Base-by-base conservation (phyloP, 345 rosid species). In the Orychophragmus violaceus region DNA sequence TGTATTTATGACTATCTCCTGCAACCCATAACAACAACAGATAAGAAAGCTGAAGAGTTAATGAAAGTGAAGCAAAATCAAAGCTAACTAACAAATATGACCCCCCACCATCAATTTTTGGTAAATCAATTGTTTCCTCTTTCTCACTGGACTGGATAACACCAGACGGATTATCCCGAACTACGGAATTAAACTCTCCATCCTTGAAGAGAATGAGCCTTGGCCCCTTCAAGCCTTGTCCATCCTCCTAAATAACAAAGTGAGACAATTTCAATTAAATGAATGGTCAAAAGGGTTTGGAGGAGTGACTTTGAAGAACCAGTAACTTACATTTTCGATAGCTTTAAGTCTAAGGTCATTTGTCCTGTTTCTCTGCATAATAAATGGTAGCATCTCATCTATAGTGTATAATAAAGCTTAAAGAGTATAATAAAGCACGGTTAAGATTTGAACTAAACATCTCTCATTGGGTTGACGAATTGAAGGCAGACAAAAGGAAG, bases 171-270 rank as follows among this genome's bases (percentile, higher is more conserved):
- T n/a, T n/a, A n/a, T 57, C 57, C 18, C 54, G 64, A 65, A 70
- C 85, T 29, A 56, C 46, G 70, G 89, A 79, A 68, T 55, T 64
- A 32, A 81, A 63, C 59, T 78, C 79, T 72, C 78, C 78, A 12
- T 82, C 87, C 68, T 82, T 64, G 57, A 82, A 85, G 68, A 90
- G 84, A 62, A 79, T 62, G 71, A 68, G 77, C 74, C 88, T 80
- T 18, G 97, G 97, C 71, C 79, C 97, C 75, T 82, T 83, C 75
- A 90, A 66, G 35, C 76, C 83, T 80, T 80, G 64, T 16, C 73
- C 82, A 51, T 76, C 84, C 79, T 83, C 96, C 98, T 93, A 71
- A 55, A 78, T n/a, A 50, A 63, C 60, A 69, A 63, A 67, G 22
- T 16, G 70, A 39, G 56, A 45, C 29, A 25, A 21, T 13, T 58